Evolutionary conservation across 805 yeast species (phyloP).

Genomic region (Zygosaccharomyces pseudorouxii): DNA sequence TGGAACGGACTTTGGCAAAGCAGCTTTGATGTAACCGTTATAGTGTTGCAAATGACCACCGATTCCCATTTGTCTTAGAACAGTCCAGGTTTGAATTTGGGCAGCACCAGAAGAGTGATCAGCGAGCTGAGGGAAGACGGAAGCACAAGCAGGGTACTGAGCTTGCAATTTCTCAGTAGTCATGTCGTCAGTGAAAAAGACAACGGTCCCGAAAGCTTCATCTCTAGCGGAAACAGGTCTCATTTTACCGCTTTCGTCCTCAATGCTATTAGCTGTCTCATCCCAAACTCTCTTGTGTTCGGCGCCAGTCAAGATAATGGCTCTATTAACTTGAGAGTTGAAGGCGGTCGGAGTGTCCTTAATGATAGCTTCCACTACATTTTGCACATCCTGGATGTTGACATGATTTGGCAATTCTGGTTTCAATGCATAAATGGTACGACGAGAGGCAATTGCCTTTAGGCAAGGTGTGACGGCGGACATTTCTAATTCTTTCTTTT

Average conservation of each 20-base stretch:
- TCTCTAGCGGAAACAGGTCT: slow-evolving; percentile 43
- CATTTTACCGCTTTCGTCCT: slow-evolving; percentile 37
- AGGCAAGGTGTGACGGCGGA: slow-evolving; percentile 22
- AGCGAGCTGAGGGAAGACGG: slow-evolving; percentile 46
- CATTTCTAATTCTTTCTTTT: slow-evolving; percentile 11
- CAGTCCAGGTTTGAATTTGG: slow-evolving; percentile 48
- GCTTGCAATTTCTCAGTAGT: slow-evolving; percentile 40
- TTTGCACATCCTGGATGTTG: slow-evolving; percentile 38
- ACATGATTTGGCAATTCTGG: slow-evolving; percentile 43
- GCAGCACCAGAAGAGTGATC: slow-evolving; percentile 47
- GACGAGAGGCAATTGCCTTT: slow-evolving; percentile 39
- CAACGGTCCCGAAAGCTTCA: slow-evolving; percentile 46
- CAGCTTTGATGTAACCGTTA: slow-evolving; percentile 42
- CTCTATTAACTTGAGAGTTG: slow-evolving; percentile 49
- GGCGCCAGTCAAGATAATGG: slow-evolving; percentile 44
- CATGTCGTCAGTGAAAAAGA: slow-evolving; percentile 44
- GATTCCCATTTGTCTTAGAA: slow-evolving; percentile 41
- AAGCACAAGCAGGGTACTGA: slow-evolving; percentile 41
- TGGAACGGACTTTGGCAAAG: slow-evolving; percentile 39
- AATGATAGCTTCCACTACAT: slow-evolving; percentile 41
- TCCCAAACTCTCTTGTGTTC: slow-evolving; percentile 46
- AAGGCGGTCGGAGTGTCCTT: slow-evolving; percentile 49
- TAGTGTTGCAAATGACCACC: slow-evolving; percentile 54
- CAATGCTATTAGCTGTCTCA: slow-evolving; percentile 37
- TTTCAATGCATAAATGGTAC: slow-evolving; percentile 45